Conservation (phyloP, 1,284 basidiomycete genomes). For the Trametes pubescens region DNA sequence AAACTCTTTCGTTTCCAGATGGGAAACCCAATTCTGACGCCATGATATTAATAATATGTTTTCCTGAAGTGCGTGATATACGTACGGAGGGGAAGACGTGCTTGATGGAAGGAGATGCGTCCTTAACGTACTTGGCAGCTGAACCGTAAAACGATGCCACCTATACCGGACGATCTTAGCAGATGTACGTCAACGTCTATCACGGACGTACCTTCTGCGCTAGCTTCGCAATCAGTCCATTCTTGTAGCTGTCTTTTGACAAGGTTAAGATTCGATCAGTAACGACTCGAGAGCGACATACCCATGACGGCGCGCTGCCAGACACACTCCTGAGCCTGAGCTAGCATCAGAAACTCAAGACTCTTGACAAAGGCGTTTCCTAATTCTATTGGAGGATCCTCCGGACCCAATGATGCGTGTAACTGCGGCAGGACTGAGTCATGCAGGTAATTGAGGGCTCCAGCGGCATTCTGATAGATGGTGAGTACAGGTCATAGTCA, state of each 20-base stretch:
- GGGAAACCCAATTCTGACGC: conserved; percentile 79
- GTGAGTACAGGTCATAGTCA: too few species aligned
- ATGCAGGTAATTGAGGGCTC: conserved; percentile 73
- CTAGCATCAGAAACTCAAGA: conserved; percentile 84
- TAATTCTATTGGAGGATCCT: conserved; percentile 70
- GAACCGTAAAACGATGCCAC: conserved; percentile 74
- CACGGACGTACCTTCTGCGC: conserved; percentile 66
- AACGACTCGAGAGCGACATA: conserved; percentile 40
- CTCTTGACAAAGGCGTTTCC: conserved; percentile 67
- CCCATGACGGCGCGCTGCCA: conserved; percentile 94
- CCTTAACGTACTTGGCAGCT: conserved; percentile 60
- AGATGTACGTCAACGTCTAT: neutral
- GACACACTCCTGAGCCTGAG: conserved; percentile 96
- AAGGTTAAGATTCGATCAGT: conserved; percentile 5
- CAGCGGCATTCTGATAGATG: conserved; percentile 73
- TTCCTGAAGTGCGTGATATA: conserved; percentile 9
- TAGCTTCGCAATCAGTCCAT: conserved; percentile 87
- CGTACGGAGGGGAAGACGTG: conserved; percentile 63
- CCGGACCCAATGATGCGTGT: conserved; percentile 56
- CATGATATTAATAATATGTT: neutral
- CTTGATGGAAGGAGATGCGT: conserved; percentile 55
- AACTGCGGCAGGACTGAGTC: conserved; percentile 67
- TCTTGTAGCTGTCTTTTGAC: conserved; percentile 72
- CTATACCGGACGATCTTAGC: conserved; percentile 44
- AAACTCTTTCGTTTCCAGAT: conserved; percentile 83